Base-by-base conservation (phyloP, 2,329 filamentous ascomycete genomes). In the Fusarium floridanum region DNA sequence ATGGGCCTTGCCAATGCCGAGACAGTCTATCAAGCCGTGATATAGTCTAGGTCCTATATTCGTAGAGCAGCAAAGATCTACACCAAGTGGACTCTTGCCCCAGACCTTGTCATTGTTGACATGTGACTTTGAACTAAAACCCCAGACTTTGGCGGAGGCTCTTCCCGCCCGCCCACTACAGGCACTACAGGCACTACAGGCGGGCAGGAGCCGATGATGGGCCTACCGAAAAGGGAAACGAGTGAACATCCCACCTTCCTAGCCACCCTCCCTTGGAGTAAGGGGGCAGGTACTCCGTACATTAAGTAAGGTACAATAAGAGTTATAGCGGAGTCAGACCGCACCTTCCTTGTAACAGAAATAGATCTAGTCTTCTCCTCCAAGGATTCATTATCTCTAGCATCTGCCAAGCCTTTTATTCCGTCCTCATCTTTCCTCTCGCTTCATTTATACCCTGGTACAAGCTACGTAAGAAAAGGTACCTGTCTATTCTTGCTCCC, bases 61-160 rank as follows among this genome's bases (percentile, higher is more conserved):
- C n/a, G n/a, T 50, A 36, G 56, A 39, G 24, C 14, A 50, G 29
- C 32, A 62, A 50, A 50, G 60, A 63, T 53, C 43, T 53, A 29
- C 43, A 20, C 39, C 24, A 34, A 43, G 37, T 45, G 59, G 59
- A 45, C 37, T 45, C 37, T 34, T 20, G 27, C 59, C 17, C 39
- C 16, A 41, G 12, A 69, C 27, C 17, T 32, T 55, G 50, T 32
- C 20, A 5, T 29, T 36, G n/a, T 17, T 66, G 62, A 57, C 72
- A 75, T 74, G 69, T 74, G 72, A 73, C 53, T 63, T 50, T 41
- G 16, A 53, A 70, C 72, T 73, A 56, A 75, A 72, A 64, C 72
- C 71, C 71, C 64, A 61, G 72, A 65, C 61, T 73, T 63, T 59
- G 29, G 55, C 41, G 60, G 60, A 50, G 60, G 60, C 60, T 50